Evolutionary conservation across 2,329 filamentous ascomycete genomes (phyloP), one percentile per base, ranked within the genome.

Genomic region (Lachnellula willkommii): DNA sequence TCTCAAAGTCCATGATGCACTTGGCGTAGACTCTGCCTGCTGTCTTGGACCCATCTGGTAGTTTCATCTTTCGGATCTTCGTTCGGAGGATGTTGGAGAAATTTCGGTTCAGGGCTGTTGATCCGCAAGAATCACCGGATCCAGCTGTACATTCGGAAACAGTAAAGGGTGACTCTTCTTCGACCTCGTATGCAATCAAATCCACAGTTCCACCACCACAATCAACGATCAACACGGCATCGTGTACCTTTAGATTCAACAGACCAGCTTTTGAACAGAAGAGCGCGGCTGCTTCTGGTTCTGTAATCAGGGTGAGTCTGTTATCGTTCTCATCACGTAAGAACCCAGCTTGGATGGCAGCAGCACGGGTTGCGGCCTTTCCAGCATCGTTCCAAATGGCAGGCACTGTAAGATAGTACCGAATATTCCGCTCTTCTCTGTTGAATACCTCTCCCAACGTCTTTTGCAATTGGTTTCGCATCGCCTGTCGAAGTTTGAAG

Each of bases 1-100:
- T 97, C 78, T 99, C 94, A 68, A 99, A 99, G 75, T 99, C 94
- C 93, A 97, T 97, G 74, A 99, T 97, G 73, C 93, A 97, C 77
- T 97, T 97, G 64, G 93, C 93, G 73, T 97, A 97, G 53, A 99
- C 94, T 73, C 93, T 91, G 45, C 93, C 93, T n/a, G 94, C 93
- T 2, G 91, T 97, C 76, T 93, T 95, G 65, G 93, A 96, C 47
- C 92, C 93, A 69, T 97, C 93, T 1, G 94, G 92, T 47, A 99
- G 80, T 76, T 97, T 97, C 94, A 97, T 97, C 79, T 97, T 97
- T 65, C 93, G 83, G 67, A 99, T 97, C 80, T 97, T 97, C 59
- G 93, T 95, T 53, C 94, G 88, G 50, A 97, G 79, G 64, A 99
- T 96, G 75, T 97, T 97, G 76, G 90, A 96, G 71, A 97, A 99